A percentile compares a stretch with the other conserved stretches of the same genome.
Evolutionary conservation across 257 asterid species (phyloP).

Genomic region (Perilla frutescens): DNA sequence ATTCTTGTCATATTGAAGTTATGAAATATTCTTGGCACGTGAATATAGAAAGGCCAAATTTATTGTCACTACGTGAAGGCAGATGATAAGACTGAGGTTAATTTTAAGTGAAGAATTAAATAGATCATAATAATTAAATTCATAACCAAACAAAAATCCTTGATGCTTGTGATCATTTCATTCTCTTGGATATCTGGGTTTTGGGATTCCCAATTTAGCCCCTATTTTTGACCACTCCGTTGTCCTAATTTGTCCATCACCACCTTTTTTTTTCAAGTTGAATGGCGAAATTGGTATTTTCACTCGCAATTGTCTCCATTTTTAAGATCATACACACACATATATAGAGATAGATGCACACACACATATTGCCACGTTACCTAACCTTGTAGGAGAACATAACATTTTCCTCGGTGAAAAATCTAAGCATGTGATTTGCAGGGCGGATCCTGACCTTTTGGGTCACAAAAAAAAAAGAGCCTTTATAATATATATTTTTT

Average conservation of each 20-base stretch:
- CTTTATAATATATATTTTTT: too few species aligned
- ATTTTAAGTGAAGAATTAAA: too few species aligned
- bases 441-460: too few species aligned
- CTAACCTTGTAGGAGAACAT: too few species aligned
- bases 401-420: too few species aligned
- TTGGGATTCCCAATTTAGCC: conserved; percentile 24
- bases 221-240: conserved; percentile 28
- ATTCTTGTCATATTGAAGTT: conserved; percentile 23
- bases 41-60: conserved; percentile 26
- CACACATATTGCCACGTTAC: too few species aligned
- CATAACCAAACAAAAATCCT: conserved; percentile 21
- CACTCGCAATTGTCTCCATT: too few species aligned
- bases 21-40: conserved; percentile 34
- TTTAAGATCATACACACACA: too few species aligned
- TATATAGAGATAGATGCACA: too few species aligned
- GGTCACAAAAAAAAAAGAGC: too few species aligned
- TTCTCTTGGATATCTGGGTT: conserved; percentile 11
- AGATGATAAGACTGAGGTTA: background rate
- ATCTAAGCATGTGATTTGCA: too few species aligned
- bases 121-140: too few species aligned
- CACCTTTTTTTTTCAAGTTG: background rate
- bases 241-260: background rate
- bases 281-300: background rate
- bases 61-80: conserved; percentile 10
- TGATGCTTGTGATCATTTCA: conserved; percentile 31